These are phyloP conservation scores for Beauveria australis DNA, from an alignment of 2,329 filamentous ascomycete genomes.

Conservation along the genomic window DNA sequence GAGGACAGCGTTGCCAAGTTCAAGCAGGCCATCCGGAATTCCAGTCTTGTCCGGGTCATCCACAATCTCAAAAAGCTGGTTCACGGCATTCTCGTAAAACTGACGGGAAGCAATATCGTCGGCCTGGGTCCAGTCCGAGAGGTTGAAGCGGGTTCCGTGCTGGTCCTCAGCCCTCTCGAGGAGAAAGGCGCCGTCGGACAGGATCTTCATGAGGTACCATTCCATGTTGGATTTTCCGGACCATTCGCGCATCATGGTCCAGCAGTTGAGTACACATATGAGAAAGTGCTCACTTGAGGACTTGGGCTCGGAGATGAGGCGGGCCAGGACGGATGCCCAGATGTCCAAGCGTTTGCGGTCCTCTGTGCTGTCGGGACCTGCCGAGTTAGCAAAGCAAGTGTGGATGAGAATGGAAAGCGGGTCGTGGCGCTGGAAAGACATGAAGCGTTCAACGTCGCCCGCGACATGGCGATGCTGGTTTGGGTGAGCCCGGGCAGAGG, in stretches of 20 bases:
- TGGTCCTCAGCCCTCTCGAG: conserved; percentile 79
- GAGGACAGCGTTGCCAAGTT: conserved; percentile 77
- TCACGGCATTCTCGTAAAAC: conserved; percentile 78
- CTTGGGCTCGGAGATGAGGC: conserved; percentile 69
- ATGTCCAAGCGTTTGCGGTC: conserved; percentile 71
- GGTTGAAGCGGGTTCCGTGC: conserved; percentile 60
- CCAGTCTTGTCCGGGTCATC: conserved; percentile 78
- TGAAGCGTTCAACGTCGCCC: conserved; percentile 63
- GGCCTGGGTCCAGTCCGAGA: conserved; percentile 65
- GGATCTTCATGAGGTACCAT: conserved; percentile 87
- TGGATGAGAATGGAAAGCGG: conserved; percentile 77
- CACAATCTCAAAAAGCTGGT: conserved; percentile 75
- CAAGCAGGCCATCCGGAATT: conserved; percentile 76
- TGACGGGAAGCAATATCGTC: conserved; percentile 77
- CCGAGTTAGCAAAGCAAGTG: conserved; percentile 81
- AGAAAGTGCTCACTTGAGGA: conserved; percentile 72
- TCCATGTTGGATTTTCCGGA: conserved; percentile 83
- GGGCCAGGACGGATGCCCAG: conserved; percentile 83
- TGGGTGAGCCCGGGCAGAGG: conserved; percentile 37
- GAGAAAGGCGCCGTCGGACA: conserved; percentile 87
- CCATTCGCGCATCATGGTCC: conserved; percentile 83
- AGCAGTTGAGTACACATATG: conserved; percentile 77
- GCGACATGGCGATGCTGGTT: conserved; percentile 35
- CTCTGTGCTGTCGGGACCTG: conserved; percentile 73
- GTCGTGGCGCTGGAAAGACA: conserved; percentile 85